A percentile compares a stretch with the other conserved stretches of the same genome.
phyloP scores from a whole-genome alignment of 2,329 filamentous ascomycete species.

The Tolypocladium nubicola region DNA sequence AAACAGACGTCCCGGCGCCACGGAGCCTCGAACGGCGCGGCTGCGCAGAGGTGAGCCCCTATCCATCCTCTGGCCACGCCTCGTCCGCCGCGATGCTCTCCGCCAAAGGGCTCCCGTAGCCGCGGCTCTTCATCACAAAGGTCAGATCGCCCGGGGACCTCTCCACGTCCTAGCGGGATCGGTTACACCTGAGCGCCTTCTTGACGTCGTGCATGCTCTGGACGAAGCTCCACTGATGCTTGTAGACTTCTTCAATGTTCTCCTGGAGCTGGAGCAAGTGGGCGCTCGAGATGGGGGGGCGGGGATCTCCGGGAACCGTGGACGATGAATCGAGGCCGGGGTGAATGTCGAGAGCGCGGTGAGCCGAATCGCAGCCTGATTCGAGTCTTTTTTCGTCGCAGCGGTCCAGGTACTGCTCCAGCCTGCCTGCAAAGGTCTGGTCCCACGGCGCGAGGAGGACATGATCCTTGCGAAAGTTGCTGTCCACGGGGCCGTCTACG shows the following conservation, averaged over 20 bases:
- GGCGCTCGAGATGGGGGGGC: background rate
- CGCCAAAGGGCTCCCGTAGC: slow-evolving; percentile 11
- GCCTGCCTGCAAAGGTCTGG: background rate
- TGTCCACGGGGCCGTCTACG: background rate
- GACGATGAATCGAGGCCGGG: background rate
- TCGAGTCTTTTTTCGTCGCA: background rate
- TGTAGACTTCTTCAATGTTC: background rate
- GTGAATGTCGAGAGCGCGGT: background rate
- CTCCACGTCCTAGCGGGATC: background rate
- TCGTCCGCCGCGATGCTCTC: slow-evolving; percentile 9
- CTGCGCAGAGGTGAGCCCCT: slow-evolving; percentile 1
- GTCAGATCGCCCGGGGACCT: background rate
- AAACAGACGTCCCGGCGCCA: background rate
- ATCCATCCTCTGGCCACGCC: slow-evolving; percentile 5
- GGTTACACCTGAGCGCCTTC: background rate
- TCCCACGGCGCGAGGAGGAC: background rate
- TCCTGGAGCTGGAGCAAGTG: background rate
- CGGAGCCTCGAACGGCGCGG: background rate
- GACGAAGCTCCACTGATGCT: background rate
- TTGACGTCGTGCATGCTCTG: background rate
- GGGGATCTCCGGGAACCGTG: background rate
- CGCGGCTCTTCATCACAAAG: slow-evolving; percentile 9
- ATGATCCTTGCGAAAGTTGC: background rate
- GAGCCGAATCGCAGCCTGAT: background rate
- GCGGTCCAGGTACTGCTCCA: slow-evolving; percentile 2